Conservation (phyloP, 2,329 filamentous ascomycete genomes). For the Apiospora koreana region DNA sequence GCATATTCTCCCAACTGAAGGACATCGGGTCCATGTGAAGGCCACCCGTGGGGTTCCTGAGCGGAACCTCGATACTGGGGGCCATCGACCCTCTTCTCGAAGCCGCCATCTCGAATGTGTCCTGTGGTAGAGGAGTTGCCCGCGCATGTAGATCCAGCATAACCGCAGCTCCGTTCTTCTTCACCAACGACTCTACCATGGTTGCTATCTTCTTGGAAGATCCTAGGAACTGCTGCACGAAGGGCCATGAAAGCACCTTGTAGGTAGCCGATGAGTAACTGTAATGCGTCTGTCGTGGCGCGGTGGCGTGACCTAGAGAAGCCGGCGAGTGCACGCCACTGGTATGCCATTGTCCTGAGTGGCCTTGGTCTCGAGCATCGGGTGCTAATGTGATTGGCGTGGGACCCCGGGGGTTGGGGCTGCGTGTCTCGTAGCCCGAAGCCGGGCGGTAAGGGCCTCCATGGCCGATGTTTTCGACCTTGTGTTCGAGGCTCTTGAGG, state of each 20-base stretch:
- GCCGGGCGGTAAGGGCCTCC: slow-evolving; percentile 26
- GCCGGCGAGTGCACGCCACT: not conserved
- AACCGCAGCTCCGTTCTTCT: slow-evolving; percentile 38
- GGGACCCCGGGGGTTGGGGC: not conserved
- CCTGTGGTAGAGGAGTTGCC: slow-evolving; percentile 17
- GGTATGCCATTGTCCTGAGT: not conserved
- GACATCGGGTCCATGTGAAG: slow-evolving; percentile 32
- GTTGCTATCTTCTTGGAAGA: slow-evolving; percentile 33
- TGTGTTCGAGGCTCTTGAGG: slow-evolving; percentile 55
- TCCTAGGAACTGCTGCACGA: slow-evolving; percentile 42
- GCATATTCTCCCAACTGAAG: slow-evolving; percentile 47
- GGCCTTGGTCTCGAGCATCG: not conserved
- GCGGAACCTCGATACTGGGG: slow-evolving; percentile 18
- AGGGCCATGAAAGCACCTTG: slow-evolving; percentile 54
- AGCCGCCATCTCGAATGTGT: slow-evolving; percentile 20
- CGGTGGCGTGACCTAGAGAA: not conserved
- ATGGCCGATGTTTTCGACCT: slow-evolving; percentile 48
- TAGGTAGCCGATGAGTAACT: slow-evolving; percentile 43
- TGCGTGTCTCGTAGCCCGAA: slow-evolving; percentile 11
- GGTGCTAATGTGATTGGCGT: not conserved
- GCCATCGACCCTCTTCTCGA: slow-evolving; percentile 16
- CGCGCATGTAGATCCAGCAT: slow-evolving; percentile 30
- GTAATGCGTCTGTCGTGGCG: slow-evolving; percentile 22
- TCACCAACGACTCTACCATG: slow-evolving; percentile 30
- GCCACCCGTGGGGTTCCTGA: slow-evolving; percentile 18